Conservation (phyloP, 2,329 filamentous ascomycete genomes). For the Epichloe sylvatica region DNA sequence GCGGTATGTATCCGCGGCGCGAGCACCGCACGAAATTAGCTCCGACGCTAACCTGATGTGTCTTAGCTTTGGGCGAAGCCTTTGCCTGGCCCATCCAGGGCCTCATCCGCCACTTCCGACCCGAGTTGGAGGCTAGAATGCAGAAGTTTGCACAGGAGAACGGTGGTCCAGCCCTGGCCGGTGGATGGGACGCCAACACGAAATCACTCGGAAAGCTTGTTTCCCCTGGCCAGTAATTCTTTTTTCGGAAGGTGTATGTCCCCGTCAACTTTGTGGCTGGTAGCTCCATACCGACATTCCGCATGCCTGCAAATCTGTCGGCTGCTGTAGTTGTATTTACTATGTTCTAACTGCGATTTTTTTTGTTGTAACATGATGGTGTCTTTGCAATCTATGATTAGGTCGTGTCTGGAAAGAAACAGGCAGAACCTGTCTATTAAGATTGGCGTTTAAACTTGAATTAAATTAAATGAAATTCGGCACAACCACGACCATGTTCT, state of each 20-base stretch:
- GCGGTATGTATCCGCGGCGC: slow-evolving; percentile 44
- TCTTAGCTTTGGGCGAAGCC: slow-evolving; percentile 73
- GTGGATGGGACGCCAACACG: slow-evolving; percentile 72
- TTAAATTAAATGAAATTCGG: no score
- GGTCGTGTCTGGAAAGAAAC: no score
- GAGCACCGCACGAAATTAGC: not conserved
- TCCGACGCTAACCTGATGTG: not conserved
- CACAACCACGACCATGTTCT: no score
- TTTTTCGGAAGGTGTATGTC: slow-evolving; percentile 6
- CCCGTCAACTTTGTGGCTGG: not conserved
- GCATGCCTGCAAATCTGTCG: not conserved
- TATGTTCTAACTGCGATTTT: not conserved
- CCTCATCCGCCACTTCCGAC: slow-evolving; percentile 94
- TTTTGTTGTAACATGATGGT: not conserved
- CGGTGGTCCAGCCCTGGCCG: slow-evolving; percentile 64
- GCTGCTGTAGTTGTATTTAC: slow-evolving; percentile 4
- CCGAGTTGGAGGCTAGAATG: slow-evolving; percentile 87
- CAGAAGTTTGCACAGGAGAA: slow-evolving; percentile 59
- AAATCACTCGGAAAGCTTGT: slow-evolving; percentile 68
- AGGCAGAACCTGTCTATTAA: no score
- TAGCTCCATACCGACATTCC: not conserved
- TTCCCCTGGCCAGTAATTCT: slow-evolving; percentile 70
- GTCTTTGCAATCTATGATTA: not conserved
- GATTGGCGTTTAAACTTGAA: not conserved
- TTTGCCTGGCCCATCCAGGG: slow-evolving; percentile 98